Evolutionary conservation across 306 rosid genomes (phyloP).

Genomic region (Cicer bijugum): DNA sequence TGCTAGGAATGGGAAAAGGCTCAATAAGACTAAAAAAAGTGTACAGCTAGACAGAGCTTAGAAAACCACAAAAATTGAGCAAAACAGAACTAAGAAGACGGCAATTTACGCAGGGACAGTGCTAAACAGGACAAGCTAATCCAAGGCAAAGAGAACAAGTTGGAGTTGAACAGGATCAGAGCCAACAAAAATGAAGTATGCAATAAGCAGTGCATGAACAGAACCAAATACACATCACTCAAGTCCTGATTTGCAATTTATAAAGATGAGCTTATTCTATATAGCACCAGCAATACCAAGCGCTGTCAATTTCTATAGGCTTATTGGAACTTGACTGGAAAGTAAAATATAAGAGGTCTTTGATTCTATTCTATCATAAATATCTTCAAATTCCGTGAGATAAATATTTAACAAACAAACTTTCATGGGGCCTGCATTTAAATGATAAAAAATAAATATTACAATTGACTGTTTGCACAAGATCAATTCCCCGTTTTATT

Average conservation of each 20-base stretch:
- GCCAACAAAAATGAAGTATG: slow-evolving; percentile 4
- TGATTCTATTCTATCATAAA: slow-evolving; percentile 2
- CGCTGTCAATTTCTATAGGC: not conserved
- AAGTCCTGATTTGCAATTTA: slow-evolving; percentile 7
- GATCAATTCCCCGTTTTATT: not conserved
- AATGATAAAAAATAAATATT: slow-evolving; percentile 5
- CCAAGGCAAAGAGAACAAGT: slow-evolving; percentile 19
- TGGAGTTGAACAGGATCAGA: slow-evolving; percentile 13
- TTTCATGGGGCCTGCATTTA: slow-evolving; percentile 6
- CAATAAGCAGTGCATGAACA: slow-evolving; percentile 5
- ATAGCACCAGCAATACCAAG: not conserved
- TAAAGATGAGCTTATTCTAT: not conserved
- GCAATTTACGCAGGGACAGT: not conserved
- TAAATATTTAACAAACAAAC: slow-evolving; percentile 13
- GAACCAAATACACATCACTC: not conserved
- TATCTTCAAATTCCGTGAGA: not conserved
- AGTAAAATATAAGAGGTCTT: slow-evolving; percentile 2
- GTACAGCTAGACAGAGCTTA: not conserved
- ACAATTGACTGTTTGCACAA: slow-evolving; percentile 17
- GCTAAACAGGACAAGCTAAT: not conserved
- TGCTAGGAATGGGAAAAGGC: not conserved
- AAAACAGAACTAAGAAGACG: not conserved
- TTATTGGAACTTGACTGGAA: slow-evolving; percentile 1
- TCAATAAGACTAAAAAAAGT: slow-evolving; percentile 1
- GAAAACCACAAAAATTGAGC: not conserved